A percentile compares a stretch with the other conserved stretches of the same genome.
Conservation (phyloP, 202 grass and related monocot species). For the Zoysia matrella region DNA sequence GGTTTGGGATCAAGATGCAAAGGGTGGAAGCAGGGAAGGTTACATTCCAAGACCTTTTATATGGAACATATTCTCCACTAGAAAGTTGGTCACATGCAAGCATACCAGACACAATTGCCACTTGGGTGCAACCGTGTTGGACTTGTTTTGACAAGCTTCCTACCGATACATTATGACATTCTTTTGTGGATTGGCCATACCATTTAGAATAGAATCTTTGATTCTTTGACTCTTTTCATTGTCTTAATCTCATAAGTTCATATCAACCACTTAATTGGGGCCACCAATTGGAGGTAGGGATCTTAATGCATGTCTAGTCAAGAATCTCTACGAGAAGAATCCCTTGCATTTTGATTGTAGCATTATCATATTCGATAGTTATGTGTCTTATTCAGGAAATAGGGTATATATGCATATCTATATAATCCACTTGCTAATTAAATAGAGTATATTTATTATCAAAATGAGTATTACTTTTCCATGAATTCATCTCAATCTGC, state of each 20-base stretch:
- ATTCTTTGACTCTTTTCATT: conserved; percentile 19
- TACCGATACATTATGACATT: conserved; percentile 11
- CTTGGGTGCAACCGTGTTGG: not conserved
- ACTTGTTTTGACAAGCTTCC: conserved; percentile 12
- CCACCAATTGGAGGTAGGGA: not conserved
- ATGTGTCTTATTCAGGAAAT: conserved; percentile 15
- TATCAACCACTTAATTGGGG: not conserved
- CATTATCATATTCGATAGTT: conserved; percentile 30
- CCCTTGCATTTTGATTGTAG: not conserved
- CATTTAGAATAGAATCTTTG: conserved; percentile 4
- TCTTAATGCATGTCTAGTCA: conserved; percentile 28
- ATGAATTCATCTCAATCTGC: not conserved
- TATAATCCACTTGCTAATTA: not conserved
- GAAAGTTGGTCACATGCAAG: conserved; percentile 12
- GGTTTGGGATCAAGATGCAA: no score
- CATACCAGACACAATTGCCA: not conserved
- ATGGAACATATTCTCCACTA: conserved; percentile 40
- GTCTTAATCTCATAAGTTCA: not conserved
- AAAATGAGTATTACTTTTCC: not conserved
- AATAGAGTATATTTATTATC: not conserved
- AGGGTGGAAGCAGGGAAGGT: no score
- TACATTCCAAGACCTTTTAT: not conserved
- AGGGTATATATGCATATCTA: conserved; percentile 41
- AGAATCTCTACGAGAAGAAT: not conserved
- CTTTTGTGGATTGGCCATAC: not conserved